Evolutionary conservation across 805 yeast genomes (phyloP).

Genomic region (Peterozyma xylosa): DNA sequence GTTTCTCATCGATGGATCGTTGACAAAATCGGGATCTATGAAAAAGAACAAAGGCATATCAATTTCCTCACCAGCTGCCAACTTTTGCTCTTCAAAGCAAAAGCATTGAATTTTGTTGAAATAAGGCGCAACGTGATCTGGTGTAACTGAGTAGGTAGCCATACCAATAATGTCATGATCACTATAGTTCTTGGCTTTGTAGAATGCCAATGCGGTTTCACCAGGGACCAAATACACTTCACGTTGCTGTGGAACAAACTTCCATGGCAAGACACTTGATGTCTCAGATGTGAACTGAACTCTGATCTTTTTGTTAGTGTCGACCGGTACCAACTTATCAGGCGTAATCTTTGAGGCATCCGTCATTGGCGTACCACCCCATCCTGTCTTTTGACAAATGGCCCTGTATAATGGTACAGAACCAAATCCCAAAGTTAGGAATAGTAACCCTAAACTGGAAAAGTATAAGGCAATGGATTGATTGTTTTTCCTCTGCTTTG

Average conservation of each 20-base stretch:
- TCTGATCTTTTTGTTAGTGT: constrained; percentile 71
- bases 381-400: constrained; percentile 90
- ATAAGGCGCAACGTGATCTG: constrained; percentile 94
- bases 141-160: constrained; percentile 97
- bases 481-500: constrained; percentile 27
- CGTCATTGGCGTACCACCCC: constrained; percentile 92
- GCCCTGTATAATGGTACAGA: constrained; percentile 92
- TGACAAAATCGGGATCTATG: constrained; percentile 91
- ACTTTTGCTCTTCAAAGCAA: constrained; percentile 93
- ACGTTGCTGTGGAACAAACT: constrained; percentile 86
- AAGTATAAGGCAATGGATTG: constrained; percentile 59
- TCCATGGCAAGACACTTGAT: constrained; percentile 89
- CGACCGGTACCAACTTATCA: constrained; percentile 83
- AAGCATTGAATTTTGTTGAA: constrained; percentile 97
- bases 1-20: constrained; percentile 87
- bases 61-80: constrained; percentile 93
- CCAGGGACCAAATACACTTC: constrained; percentile 94
- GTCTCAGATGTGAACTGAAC: constrained; percentile 91
- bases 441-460: constrained; percentile 59
- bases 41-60: constrained; percentile 99
- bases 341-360: constrained; percentile 74
- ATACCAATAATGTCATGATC: constrained; percentile 92
- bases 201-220: constrained; percentile 94
- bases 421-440: constrained; percentile 74
- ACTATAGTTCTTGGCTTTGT: constrained; percentile 81